Evolutionary conservation across 1,284 basidiomycete genomes (phyloP).

Genomic region (Takashimella koratensis): DNA sequence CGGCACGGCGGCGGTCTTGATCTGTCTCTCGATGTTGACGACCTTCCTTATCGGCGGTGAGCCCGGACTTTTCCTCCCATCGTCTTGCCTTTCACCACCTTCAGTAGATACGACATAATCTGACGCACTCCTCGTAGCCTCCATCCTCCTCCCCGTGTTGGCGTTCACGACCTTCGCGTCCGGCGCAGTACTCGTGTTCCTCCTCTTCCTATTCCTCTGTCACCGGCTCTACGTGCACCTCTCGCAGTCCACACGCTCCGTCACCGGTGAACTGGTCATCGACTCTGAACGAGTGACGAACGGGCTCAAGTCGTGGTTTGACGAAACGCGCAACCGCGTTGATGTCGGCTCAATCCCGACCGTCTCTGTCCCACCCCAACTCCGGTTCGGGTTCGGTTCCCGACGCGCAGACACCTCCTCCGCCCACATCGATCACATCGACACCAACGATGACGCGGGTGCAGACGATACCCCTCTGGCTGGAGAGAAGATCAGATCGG

Average conservation of each 20-base stretch:
- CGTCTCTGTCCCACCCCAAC: not conserved
- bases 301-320: conserved; percentile 23
- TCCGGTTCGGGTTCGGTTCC: not conserved
- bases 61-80: conserved; percentile 4
- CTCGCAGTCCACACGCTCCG: not conserved
- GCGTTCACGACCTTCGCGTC: conserved; percentile 33
- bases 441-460: not conserved
- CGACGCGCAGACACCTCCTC: not conserved
- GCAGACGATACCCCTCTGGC: not conserved
- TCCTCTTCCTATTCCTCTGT: conserved; percentile 37
- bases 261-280: not conserved
- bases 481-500: not conserved
- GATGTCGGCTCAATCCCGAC: not conserved
- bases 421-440: not conserved
- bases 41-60: conserved; percentile 22
- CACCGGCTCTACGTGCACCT: conserved; percentile 42
- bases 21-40: conserved; percentile 22
- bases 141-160: conserved; percentile 36
- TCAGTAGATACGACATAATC: not conserved
- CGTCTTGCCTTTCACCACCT: not conserved
- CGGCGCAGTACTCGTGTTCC: conserved; percentile 19
- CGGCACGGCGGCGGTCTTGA: conserved; percentile 19
- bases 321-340: conserved; percentile 29
- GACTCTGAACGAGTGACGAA: conserved; percentile 7
- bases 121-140: too few relatives aligned